Evolutionary conservation across 371 early-diverging fungal species (phyloP).

Genomic region (Lichtheimia ramosa): DNA sequence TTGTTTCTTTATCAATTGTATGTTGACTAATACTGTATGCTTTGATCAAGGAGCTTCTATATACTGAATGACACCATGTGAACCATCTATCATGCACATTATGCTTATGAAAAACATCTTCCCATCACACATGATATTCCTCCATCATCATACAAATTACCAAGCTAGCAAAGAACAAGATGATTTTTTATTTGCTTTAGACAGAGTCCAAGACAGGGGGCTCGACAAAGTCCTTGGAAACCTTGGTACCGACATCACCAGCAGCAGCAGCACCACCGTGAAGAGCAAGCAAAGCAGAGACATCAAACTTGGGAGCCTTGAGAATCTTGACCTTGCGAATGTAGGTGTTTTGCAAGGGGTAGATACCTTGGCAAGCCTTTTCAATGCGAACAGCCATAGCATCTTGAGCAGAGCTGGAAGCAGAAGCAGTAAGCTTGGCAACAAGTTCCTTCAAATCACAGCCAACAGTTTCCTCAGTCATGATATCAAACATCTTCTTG

Average conservation of each 20-base stretch:
- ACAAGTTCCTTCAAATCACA: constrained; percentile 97
- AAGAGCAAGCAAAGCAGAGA: constrained; percentile 95
- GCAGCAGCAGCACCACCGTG: constrained; percentile 87
- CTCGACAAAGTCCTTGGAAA: constrained; percentile 81
- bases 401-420: constrained; percentile 57
- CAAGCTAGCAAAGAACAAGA: too few relatives aligned
- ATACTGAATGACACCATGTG: too few relatives aligned
- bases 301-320: constrained; percentile 96
- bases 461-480: constrained; percentile 86
- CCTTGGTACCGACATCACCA: constrained; percentile 76
- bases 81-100: too few relatives aligned
- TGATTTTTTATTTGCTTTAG: constrained; percentile 39
- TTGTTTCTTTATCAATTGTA: too few relatives aligned
- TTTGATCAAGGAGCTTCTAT: too few relatives aligned
- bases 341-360: constrained; percentile 98
- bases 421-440: constrained; percentile 87
- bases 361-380: constrained; percentile 96
- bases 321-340: constrained; percentile 99
- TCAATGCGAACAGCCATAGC: constrained; percentile 95
- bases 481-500: constrained; percentile 99
- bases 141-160: too few relatives aligned
- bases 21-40: too few relatives aligned
- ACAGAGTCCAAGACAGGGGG: constrained; percentile 76
- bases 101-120: too few relatives aligned
- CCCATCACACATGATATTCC: too few relatives aligned